Evolutionary conservation across 345 rosid genomes (phyloP).

Genomic region (Brassica juncea): DNA sequence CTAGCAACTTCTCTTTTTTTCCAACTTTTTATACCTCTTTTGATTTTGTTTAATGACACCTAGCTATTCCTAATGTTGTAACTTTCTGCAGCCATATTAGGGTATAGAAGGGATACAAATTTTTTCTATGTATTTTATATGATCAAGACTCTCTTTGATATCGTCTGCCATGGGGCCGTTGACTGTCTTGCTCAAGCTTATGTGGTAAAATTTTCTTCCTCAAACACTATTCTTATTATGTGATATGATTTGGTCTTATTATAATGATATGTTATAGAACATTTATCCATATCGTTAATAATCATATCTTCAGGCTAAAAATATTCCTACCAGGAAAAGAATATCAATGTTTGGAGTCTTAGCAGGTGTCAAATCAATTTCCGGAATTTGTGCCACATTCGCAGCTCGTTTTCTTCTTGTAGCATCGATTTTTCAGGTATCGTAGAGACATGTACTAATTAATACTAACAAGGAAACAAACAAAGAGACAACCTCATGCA

Average conservation of each 20-base stretch:
- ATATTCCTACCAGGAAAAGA: conserved; percentile 44
- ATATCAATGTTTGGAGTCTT: conserved; percentile 66
- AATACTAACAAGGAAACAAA: not conserved
- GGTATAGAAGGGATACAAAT: conserved; percentile 59
- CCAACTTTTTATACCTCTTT: not conserved
- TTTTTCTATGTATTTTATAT: conserved; percentile 72
- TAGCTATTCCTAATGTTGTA: not conserved
- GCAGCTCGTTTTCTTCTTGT: conserved; percentile 69
- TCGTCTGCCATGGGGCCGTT: conserved; percentile 60
- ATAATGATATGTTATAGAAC: no score
- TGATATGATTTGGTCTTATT: not conserved
- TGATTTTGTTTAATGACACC: not conserved
- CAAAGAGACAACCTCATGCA: not conserved
- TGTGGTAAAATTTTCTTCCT: conserved; percentile 48
- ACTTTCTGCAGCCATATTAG: conserved; percentile 63
- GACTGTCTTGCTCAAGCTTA: conserved; percentile 77
- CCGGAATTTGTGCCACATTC: conserved; percentile 60
- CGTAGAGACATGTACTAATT: not conserved
- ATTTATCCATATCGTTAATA: no score
- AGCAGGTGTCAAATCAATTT: conserved; percentile 47
- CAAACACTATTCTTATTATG: not conserved
- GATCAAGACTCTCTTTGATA: conserved; percentile 50
- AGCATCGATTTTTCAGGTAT: conserved; percentile 61
- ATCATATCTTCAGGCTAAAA: conserved; percentile 58
- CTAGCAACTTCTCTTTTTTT: no score